phyloP scores from a whole-genome alignment of 2,329 filamentous ascomycete genomes.

The Aspergillus sp. region DNA sequence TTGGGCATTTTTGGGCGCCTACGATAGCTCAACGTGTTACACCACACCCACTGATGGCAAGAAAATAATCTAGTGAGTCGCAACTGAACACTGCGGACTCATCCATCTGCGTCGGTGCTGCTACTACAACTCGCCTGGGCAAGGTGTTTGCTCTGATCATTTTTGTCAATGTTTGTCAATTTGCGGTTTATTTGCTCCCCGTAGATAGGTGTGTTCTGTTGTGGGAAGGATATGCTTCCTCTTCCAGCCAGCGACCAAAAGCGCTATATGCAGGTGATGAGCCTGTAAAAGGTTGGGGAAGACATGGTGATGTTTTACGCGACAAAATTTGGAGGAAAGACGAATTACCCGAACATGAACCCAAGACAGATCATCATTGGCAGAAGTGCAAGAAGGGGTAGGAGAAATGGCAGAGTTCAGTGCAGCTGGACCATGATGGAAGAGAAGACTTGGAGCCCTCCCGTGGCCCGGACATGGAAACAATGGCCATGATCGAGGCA shows the following conservation, averaged over 20 bases:
- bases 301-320: not conserved
- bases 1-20: not conserved
- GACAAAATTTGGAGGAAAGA: not conserved
- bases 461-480: not conserved
- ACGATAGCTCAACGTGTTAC: not conserved
- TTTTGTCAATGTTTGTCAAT: not conserved
- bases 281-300: not conserved
- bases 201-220: constrained; percentile 39
- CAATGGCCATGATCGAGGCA: not conserved
- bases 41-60: not conserved
- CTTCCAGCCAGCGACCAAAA: constrained; percentile 5
- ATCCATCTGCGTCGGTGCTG: not conserved
- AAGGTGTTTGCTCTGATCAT: constrained; percentile 12
- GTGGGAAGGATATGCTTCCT: constrained; percentile 11
- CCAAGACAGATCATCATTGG: not conserved
- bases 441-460: not conserved
- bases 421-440: not conserved
- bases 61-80: not conserved
- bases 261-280: constrained; percentile 3
- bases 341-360: not conserved
- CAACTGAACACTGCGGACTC: not conserved
- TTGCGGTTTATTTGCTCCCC: constrained; percentile 23
- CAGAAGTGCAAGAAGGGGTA: not conserved
- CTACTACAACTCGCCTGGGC: not conserved
- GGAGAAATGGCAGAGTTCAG: not conserved